Conservation (phyloP, 441 rosid genomes). For the Euphorbia schlechtendalii region DNA sequence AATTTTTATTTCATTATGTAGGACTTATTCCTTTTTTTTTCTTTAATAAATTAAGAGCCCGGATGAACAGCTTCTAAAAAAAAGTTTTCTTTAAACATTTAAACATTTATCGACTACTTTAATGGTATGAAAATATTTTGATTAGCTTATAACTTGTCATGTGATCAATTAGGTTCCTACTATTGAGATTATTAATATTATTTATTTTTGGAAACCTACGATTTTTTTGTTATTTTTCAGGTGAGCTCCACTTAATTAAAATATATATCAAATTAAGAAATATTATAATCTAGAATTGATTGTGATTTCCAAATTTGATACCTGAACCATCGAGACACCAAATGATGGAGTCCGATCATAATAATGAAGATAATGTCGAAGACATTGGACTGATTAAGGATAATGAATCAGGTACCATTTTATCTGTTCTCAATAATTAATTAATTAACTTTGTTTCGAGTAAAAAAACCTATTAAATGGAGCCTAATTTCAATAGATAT, state of each 20-base stretch:
- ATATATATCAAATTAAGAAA: slow-evolving; percentile 1
- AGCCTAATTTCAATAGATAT: too few species aligned
- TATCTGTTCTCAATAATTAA: neutral
- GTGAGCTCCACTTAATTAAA: slow-evolving; percentile 1
- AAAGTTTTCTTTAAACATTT: too few species aligned
- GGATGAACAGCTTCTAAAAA: too few species aligned
- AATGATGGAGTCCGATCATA: slow-evolving; percentile 14
- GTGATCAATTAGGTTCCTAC: too few species aligned
- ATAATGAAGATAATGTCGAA: slow-evolving; percentile 15
- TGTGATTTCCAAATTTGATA: slow-evolving; percentile 17
- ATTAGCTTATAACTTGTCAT: too few species aligned
- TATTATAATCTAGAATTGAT: slow-evolving; percentile 2
- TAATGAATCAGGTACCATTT: slow-evolving; percentile 34
- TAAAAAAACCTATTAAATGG: too few species aligned
- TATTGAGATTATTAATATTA: neutral
- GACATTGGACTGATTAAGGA: slow-evolving; percentile 24
- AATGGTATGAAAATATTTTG: too few species aligned
- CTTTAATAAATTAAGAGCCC: too few species aligned
- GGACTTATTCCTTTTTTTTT: too few species aligned
- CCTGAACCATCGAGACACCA: slow-evolving; percentile 10
- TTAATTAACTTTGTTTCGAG: neutral
- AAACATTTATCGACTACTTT: too few species aligned
- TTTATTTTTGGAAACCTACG: too few species aligned
- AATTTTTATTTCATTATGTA: too few species aligned
- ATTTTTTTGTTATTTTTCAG: slow-evolving; percentile 17